Evolutionary conservation across 2,329 filamentous ascomycete species (phyloP).

Genomic region (Aspergillus hortae): DNA sequence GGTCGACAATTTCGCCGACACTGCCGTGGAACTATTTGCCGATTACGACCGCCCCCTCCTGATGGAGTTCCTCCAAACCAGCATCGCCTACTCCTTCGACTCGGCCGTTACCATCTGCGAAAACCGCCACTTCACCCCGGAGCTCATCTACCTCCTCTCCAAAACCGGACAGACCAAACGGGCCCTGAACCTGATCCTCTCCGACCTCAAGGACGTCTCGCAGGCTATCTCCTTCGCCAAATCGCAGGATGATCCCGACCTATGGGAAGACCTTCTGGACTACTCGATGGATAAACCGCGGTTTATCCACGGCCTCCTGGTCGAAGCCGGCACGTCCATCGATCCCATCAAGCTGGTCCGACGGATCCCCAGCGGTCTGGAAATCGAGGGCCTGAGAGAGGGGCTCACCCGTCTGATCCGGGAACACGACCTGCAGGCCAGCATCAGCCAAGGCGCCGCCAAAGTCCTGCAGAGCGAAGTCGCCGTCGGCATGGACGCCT

Average conservation of each 20-base stretch:
- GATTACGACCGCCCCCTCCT: conserved; percentile 74
- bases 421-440: conserved; percentile 92
- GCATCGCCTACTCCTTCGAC: conserved; percentile 85
- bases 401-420: conserved; percentile 87
- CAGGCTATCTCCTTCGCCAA: conserved; percentile 95
- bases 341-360: conserved; percentile 87
- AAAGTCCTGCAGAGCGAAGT: conserved; percentile 85
- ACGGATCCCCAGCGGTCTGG: conserved; percentile 86
- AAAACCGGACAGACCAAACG: conserved; percentile 93
- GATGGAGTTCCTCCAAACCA: conserved; percentile 81
- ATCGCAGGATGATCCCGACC: conserved; percentile 82
- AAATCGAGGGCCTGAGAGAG: conserved; percentile 85
- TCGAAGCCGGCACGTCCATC: conserved; percentile 91
- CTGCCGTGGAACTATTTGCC: conserved; percentile 82
- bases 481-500: conserved; percentile 71
- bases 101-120: conserved; percentile 72
- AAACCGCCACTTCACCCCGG: conserved; percentile 73
- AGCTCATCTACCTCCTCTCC: conserved; percentile 92
- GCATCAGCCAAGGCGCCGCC: conserved; percentile 86
- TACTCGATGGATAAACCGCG: conserved; percentile 97
- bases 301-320: conserved; percentile 87
- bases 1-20: conserved; percentile 82
- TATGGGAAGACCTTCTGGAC: conserved; percentile 91
- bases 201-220: conserved; percentile 83
- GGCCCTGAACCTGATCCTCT: conserved; percentile 88